Evolutionary conservation across 257 asterid genomes (phyloP).

Genomic region (Lantana camara): DNA sequence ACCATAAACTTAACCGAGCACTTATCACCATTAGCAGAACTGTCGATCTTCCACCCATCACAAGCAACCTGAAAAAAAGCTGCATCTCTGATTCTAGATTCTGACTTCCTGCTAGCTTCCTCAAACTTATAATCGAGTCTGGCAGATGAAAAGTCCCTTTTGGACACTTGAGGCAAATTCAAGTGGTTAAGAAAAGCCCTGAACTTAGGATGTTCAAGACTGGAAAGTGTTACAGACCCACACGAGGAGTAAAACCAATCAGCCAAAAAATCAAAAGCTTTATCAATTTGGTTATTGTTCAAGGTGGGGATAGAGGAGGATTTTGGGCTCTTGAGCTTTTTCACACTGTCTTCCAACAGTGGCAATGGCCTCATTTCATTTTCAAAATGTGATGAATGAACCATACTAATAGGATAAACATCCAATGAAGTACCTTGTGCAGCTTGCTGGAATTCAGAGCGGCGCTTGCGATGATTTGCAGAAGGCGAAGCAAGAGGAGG

Average conservation of each 20-base stretch:
- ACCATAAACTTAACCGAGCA: conserved; percentile 53
- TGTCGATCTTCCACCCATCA: conserved; percentile 67
- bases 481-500: conserved; percentile 81
- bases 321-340: conserved; percentile 74
- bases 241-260: conserved; percentile 85
- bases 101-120: conserved; percentile 58
- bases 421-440: conserved; percentile 46
- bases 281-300: conserved; percentile 60
- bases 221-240: conserved; percentile 61
- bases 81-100: conserved; percentile 68
- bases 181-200: conserved; percentile 72
- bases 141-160: conserved; percentile 51
- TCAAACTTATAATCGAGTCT: conserved; percentile 74
- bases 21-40: conserved; percentile 46
- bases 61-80: conserved; percentile 73
- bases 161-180: conserved; percentile 63
- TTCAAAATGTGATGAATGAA: conserved; percentile 37
- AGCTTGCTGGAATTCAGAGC: conserved; percentile 37
- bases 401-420: conserved; percentile 44
- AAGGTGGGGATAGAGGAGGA: conserved; percentile 54
- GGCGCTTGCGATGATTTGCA: conserved; percentile 58
- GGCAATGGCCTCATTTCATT: conserved; percentile 62
- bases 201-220: conserved; percentile 79
- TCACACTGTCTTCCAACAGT: conserved; percentile 79
- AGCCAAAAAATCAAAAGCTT: conserved; percentile 58